Conservation (phyloP, 345 rosid genomes). For the Diplotaxis tenuifolia region DNA sequence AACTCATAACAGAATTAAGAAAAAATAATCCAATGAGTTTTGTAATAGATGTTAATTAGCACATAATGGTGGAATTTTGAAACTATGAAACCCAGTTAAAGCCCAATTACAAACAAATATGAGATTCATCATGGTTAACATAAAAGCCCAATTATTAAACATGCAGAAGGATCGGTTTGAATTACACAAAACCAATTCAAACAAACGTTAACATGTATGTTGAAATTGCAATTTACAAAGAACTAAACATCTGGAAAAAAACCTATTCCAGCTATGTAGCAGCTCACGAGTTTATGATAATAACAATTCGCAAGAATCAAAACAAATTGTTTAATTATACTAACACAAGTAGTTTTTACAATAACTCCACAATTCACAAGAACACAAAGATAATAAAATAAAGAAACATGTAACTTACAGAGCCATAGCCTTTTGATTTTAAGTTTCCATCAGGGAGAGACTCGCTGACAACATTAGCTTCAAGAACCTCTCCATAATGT, state of each 20-base stretch:
- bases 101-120: too few species aligned
- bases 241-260: background rate
- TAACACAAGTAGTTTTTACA: too few species aligned
- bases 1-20: background rate
- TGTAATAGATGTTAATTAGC: background rate
- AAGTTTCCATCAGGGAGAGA: too few species aligned
- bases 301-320: background rate
- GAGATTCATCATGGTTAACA: too few species aligned
- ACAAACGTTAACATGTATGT: background rate
- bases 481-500: slow-evolving; percentile 1
- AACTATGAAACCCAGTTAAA: background rate
- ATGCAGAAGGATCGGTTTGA: too few species aligned
- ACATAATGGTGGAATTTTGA: background rate
- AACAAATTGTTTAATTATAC: too few species aligned
- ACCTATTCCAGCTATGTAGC: background rate
- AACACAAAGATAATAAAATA: background rate
- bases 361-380: too few species aligned
- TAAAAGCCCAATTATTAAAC: too few species aligned
- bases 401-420: slow-evolving; percentile 10
- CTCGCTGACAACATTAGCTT: slow-evolving; percentile 21
- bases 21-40: too few species aligned
- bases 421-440: slow-evolving; percentile 27
- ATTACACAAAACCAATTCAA: background rate
- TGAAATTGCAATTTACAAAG: background rate
- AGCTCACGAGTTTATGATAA: background rate